A percentile compares a stretch with the other conserved stretches of the same genome.
Evolutionary conservation across 2,329 filamentous ascomycete genomes (phyloP).

Genomic region (Alternaria incomplexa): DNA sequence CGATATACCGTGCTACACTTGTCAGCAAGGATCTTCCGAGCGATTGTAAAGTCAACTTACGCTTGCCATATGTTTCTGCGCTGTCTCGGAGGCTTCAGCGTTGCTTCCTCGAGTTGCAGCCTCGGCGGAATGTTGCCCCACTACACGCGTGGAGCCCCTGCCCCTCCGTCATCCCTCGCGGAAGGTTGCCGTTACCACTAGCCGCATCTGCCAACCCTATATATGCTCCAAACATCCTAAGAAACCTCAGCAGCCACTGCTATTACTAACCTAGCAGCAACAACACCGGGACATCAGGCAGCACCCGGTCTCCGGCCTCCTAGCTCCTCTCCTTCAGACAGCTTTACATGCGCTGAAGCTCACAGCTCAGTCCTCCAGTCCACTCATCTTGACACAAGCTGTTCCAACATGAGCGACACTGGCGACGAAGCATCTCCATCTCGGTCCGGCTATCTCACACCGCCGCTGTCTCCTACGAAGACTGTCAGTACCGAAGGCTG

Average conservation of each 20-base stretch:
- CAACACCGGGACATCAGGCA: conserved; percentile 28
- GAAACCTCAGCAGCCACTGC: conserved; percentile 24
- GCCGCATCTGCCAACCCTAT: conserved; percentile 13
- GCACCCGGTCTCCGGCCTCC: conserved; percentile 8
- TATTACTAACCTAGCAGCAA: conserved; percentile 45
- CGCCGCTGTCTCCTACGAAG: conserved; percentile 45
- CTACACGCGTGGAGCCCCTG: conserved; percentile 33
- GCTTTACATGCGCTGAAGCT: conserved; percentile 33
- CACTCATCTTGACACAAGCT: conserved; percentile 3
- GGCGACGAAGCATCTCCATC: conserved; percentile 22
- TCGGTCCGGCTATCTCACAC: conserved; percentile 32
- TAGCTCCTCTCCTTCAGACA: conserved; percentile 18
- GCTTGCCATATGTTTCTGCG: conserved; percentile 47
- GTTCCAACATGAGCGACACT: conserved; percentile 30
- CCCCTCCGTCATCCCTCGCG: conserved; percentile 21
- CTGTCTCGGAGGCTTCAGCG: conserved; percentile 9
- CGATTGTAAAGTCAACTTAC: conserved; percentile 34
- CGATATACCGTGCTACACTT: conserved; percentile 78
- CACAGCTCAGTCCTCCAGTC: not conserved
- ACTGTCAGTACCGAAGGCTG: conserved; percentile 41
- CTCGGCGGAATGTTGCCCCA: conserved; percentile 37
- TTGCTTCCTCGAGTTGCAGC: conserved; percentile 21
- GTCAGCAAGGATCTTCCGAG: conserved; percentile 17
- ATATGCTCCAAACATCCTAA: conserved; percentile 27
- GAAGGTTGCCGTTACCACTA: conserved; percentile 20